Conservation (phyloP, 495 filamentous ascomycete species). For the Articulospora tetracladia region DNA sequence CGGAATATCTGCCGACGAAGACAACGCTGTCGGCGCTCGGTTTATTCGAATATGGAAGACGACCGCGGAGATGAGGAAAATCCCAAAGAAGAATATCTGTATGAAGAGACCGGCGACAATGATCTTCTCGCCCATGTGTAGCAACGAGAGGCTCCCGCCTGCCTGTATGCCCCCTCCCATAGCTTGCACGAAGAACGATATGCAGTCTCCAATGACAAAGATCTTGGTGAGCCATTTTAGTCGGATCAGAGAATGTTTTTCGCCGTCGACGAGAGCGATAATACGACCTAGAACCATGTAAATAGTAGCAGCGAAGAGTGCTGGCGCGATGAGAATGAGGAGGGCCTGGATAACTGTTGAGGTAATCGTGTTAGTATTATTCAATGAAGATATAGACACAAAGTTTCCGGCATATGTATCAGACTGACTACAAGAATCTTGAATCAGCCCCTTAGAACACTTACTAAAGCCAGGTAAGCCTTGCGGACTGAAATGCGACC, state of each 20-base stretch:
- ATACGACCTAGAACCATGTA: conserved; percentile 53
- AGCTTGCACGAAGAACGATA: conserved; percentile 39
- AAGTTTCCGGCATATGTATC: too few relatives aligned
- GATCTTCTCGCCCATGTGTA: conserved; percentile 36
- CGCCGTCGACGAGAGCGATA: conserved; percentile 39
- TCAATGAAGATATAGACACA: conserved; percentile 33
- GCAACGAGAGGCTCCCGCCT: conserved; percentile 25
- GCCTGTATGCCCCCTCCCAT: conserved; percentile 33
- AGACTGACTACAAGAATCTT: too few relatives aligned
- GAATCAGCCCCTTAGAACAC: too few relatives aligned
- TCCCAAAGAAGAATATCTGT: conserved; percentile 47
- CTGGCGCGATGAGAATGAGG: conserved; percentile 45
- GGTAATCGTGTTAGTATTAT: conserved; percentile 28
- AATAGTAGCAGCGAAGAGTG: conserved; percentile 48
- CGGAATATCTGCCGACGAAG: conserved; percentile 1
- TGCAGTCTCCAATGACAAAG: conserved; percentile 42
- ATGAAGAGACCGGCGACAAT: conserved; percentile 40
- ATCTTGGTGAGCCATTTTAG: conserved; percentile 36
- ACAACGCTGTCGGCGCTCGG: conserved; percentile 11
- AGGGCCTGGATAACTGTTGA: conserved; percentile 37
- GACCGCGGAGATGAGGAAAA: conserved; percentile 42
- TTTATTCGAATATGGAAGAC: conserved; percentile 33
- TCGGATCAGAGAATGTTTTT: conserved; percentile 33
- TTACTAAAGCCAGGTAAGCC: not conserved
- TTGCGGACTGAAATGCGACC: not conserved